Conservation (phyloP, 2,329 filamentous ascomycete species). For the Diaporthe vexans region DNA sequence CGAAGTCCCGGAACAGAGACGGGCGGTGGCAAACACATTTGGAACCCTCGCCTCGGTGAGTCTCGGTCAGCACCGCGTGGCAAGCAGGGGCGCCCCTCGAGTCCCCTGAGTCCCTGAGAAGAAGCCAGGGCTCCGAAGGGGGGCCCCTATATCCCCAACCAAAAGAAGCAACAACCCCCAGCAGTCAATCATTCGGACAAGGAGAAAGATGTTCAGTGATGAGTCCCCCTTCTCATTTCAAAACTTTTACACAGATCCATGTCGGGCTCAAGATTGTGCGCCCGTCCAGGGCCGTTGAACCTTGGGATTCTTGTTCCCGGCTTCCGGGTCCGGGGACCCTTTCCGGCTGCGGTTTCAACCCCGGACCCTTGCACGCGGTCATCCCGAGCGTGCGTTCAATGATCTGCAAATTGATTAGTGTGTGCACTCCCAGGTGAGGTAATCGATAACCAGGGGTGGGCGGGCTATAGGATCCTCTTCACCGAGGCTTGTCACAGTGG, state of each 20-base stretch:
- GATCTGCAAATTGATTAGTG: constrained; percentile 11
- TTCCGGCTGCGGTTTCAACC: constrained; percentile 9
- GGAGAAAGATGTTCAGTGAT: background rate
- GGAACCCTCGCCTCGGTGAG: too few species aligned
- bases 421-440: constrained; percentile 1
- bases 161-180: background rate
- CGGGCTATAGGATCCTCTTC: too few species aligned
- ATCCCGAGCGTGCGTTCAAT: constrained; percentile 20
- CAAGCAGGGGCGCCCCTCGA: too few species aligned
- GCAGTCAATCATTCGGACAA: background rate
- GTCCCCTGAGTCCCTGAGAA: too few species aligned
- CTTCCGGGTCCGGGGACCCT: constrained; percentile 21
- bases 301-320: constrained; percentile 8
- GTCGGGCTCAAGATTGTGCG: constrained; percentile 20
- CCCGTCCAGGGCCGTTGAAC: too few species aligned
- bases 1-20: background rate
- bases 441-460: background rate
- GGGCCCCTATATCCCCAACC: constrained; percentile 5
- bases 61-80: too few species aligned
- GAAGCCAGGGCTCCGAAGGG: background rate
- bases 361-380: constrained; percentile 20
- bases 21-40: background rate
- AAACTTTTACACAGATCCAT: constrained; percentile 20
- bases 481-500: background rate
- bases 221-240: constrained; percentile 25